Percentiles rank a stretch among this genome's conserved stretches.
These are phyloP conservation scores for Coemansia sp. DNA, from an alignment of 192 early-diverging fungal genomes.

Conservation along the genomic window DNA sequence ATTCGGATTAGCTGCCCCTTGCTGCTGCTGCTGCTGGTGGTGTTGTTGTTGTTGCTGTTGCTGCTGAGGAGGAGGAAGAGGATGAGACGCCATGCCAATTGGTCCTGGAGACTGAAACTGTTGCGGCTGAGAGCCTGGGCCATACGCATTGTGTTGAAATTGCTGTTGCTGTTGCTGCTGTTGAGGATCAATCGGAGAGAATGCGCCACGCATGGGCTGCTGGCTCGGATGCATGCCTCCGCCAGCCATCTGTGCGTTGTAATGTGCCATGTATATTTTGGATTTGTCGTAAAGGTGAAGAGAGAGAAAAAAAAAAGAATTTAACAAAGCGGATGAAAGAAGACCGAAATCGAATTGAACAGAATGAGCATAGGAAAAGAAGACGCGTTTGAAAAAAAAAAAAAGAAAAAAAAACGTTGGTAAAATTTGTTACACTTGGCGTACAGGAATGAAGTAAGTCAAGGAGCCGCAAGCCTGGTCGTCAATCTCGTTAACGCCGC, in stretches of 20 bases:
- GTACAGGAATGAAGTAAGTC: slow-evolving; percentile 50
- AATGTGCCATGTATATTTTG: slow-evolving; percentile 34
- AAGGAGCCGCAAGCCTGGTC: slow-evolving; percentile 50
- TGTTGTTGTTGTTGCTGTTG: slow-evolving; percentile 17
- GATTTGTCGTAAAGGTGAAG: not conserved
- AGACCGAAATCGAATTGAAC: not conserved
- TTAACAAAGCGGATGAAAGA: slow-evolving; percentile 4
- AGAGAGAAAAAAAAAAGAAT: not conserved
- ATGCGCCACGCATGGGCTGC: slow-evolving; percentile 48
- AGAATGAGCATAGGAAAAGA: slow-evolving; percentile 1
- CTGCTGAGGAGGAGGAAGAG: slow-evolving; percentile 18
- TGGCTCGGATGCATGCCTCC: slow-evolving; percentile 26
- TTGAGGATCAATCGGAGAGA: slow-evolving; percentile 45
- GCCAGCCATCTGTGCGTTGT: slow-evolving; percentile 36
- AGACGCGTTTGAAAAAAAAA: not conserved
- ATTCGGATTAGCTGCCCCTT: not conserved
- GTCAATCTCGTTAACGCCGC: slow-evolving; percentile 25
- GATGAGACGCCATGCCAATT: slow-evolving; percentile 3
- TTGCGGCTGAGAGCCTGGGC: slow-evolving; percentile 14
- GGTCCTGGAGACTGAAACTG: slow-evolving; percentile 8
- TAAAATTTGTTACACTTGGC: slow-evolving; percentile 21
- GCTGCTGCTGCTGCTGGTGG: slow-evolving; percentile 23
- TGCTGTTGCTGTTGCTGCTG: slow-evolving; percentile 47
- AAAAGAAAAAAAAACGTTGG: slow-evolving; percentile 2
- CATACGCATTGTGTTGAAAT: slow-evolving; percentile 27